These are phyloP conservation scores for Acer negundo DNA, from an alignment of 345 rosid genomes.

Conservation along the genomic window DNA sequence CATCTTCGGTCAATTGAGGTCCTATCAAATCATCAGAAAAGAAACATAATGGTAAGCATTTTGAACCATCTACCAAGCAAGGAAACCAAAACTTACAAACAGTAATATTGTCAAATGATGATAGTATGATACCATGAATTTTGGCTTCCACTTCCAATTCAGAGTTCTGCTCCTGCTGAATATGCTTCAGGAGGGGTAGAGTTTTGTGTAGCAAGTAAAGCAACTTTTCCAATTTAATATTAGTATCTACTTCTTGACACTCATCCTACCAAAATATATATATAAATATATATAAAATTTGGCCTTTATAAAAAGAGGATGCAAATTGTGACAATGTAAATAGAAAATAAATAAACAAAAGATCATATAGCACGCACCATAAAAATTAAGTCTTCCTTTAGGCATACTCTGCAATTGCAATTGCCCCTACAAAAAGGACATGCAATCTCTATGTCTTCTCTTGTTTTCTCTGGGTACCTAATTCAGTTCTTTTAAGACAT, in stretches of 20 bases:
- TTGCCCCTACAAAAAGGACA: slow-evolving; percentile 57
- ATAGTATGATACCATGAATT: slow-evolving; percentile 46
- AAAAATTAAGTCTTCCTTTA: slow-evolving; percentile 35
- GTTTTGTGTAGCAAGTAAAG: slow-evolving; percentile 46
- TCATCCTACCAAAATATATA: slow-evolving; percentile 29
- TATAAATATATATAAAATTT: slow-evolving; percentile 8
- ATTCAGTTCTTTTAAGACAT: slow-evolving; percentile 21
- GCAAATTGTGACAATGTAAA: slow-evolving; percentile 6
- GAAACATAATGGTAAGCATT: slow-evolving; percentile 15
- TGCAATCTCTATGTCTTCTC: slow-evolving; percentile 39
- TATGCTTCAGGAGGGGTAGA: slow-evolving; percentile 45
- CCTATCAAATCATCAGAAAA: slow-evolving; percentile 31
- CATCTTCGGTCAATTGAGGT: slow-evolving; percentile 35
- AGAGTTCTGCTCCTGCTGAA: slow-evolving; percentile 47
- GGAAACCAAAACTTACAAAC: slow-evolving; percentile 11
- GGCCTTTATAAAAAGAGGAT: slow-evolving; percentile 14
- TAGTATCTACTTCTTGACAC: slow-evolving; percentile 30
- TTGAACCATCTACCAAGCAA: slow-evolving; percentile 6
- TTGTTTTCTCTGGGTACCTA: slow-evolving; percentile 55
- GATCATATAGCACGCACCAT: slow-evolving; percentile 30
- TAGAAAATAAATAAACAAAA: slow-evolving; percentile 3
- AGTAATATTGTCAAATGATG: not conserved
- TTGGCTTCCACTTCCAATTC: slow-evolving; percentile 44
- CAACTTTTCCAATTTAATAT: slow-evolving; percentile 37
- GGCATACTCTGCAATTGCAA: slow-evolving; percentile 61